Conservation (phyloP, 2,329 filamentous ascomycete genomes). For the Camillea tinctor region DNA sequence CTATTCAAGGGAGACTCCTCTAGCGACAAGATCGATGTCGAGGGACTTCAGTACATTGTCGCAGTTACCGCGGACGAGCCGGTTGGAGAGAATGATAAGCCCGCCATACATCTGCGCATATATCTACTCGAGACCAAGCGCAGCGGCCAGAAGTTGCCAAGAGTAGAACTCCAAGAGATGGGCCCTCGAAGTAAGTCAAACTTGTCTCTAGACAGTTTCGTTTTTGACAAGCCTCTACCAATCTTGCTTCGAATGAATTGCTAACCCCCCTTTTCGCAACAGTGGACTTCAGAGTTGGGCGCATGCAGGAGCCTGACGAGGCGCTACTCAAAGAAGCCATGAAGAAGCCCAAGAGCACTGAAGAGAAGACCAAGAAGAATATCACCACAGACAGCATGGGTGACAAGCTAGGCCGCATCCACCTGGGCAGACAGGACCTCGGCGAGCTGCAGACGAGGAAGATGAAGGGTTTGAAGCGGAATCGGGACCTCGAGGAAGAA, state of each 20-base stretch:
- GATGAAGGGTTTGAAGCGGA: constrained; percentile 97
- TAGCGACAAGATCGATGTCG: constrained; percentile 83
- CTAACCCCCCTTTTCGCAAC: neutral
- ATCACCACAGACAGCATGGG: constrained; percentile 87
- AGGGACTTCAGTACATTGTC: constrained; percentile 89
- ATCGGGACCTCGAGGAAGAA: constrained; percentile 58
- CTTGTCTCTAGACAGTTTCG: neutral
- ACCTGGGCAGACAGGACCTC: constrained; percentile 88
- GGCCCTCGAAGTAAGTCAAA: constrained; percentile 68
- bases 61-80: constrained; percentile 73
- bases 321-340: constrained; percentile 84
- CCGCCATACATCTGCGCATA: constrained; percentile 66
- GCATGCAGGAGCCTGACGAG: constrained; percentile 74
- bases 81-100: constrained; percentile 47
- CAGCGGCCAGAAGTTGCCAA: constrained; percentile 80
- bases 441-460: constrained; percentile 87
- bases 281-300: constrained; percentile 69
- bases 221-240: too few relatives aligned
- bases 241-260: neutral
- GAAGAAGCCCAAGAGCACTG: constrained; percentile 74
- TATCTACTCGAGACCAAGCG: constrained; percentile 86
- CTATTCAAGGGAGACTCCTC: constrained; percentile 82
- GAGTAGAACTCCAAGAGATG: constrained; percentile 93
- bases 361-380: constrained; percentile 93
- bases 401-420: constrained; percentile 93